Base-by-base conservation (phyloP, 2,329 filamentous ascomycete species). In the Fusarium veterinarium region DNA sequence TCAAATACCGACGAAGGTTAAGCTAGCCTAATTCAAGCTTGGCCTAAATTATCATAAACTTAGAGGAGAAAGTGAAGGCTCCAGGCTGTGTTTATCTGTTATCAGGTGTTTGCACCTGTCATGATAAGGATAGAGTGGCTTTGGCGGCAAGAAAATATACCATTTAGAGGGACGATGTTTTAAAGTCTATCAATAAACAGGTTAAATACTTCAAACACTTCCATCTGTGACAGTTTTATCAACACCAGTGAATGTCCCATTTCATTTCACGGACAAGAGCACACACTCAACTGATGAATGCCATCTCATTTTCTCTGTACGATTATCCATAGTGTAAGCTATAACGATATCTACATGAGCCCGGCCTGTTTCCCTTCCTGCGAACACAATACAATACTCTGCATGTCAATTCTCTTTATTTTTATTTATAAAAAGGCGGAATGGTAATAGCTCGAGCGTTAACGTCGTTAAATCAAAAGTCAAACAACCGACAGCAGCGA, bases 361-460 rank as follows among this genome's bases (percentile, higher is more conserved):
- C 42, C 44, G 23, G 48, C 20, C 37, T 58, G 23, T 46, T 38
- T 51, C 28, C 14, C 37, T 40, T 30, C 25, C 42, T 37, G 25
- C n/a, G 6, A 33, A 67, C 28, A 70, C 45, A 38, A 67, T 33
- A 70, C 45, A 42, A 58, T 63, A 58, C 51, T 56, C 38, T 49
- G 20, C 52, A 57, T 49, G 41, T 63, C 53, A 56, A 67, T 71
- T 73, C 70, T 73, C 61, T 73, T 70, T 63, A 44, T 71, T 69
- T 73, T 73, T 59, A 67, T 73, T 73, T 70, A 57, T 67, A 53
- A 73, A 62, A 67, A 51, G 35, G 49, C 23, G 52, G 55, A 51
- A 46, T 48, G 35, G 40, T 51, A 41, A 59, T 46, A 55, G 53
- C 51, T 68, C 58, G 35, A 51, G 45, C 45, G 40, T 56, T 37